Evolutionary conservation across 768 basidiomycete species (phyloP).

Genomic region (Fomitopsis serialis): DNA sequence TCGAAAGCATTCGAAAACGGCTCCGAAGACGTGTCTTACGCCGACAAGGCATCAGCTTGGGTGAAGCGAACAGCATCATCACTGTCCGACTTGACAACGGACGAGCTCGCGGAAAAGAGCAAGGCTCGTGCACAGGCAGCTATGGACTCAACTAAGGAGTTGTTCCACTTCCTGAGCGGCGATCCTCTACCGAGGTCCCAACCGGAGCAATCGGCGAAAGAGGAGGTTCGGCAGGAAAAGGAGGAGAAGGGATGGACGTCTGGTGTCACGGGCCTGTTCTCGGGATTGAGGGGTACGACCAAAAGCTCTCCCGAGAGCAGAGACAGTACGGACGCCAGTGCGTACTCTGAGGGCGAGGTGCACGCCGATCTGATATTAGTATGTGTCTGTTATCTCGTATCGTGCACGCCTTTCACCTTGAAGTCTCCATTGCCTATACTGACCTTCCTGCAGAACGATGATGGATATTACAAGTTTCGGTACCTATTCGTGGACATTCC

Average conservation of each 20-base stretch:
- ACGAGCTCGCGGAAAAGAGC: slow-evolving; percentile 46
- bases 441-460: slow-evolving; percentile 47
- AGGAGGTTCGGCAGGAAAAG: slow-evolving; percentile 29
- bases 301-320: slow-evolving; percentile 23
- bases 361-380: slow-evolving; percentile 77
- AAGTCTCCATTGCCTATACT: not conserved
- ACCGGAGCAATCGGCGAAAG: slow-evolving; percentile 17
- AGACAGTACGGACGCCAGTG: slow-evolving; percentile 31
- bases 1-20: slow-evolving; percentile 14
- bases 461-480: slow-evolving; percentile 73
- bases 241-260: slow-evolving; percentile 35
- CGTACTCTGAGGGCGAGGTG: slow-evolving; percentile 72
- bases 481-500: slow-evolving; percentile 79
- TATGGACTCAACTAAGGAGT: slow-evolving; percentile 44
- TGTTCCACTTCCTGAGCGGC: slow-evolving; percentile 74
- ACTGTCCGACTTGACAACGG: slow-evolving; percentile 49
- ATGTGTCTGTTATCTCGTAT: slow-evolving; percentile 16
- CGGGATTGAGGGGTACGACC: slow-evolving; percentile 46
- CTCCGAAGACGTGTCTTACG: slow-evolving; percentile 33
- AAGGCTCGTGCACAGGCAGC: slow-evolving; percentile 35
- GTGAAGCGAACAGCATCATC: slow-evolving; percentile 31
- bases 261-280: slow-evolving; percentile 64
- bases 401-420: not conserved
- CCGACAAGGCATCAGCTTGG: slow-evolving; percentile 41
- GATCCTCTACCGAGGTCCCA: slow-evolving; percentile 37